phyloP scores from a whole-genome alignment of 345 rosid genomes.

The Pistacia integerrima region DNA sequence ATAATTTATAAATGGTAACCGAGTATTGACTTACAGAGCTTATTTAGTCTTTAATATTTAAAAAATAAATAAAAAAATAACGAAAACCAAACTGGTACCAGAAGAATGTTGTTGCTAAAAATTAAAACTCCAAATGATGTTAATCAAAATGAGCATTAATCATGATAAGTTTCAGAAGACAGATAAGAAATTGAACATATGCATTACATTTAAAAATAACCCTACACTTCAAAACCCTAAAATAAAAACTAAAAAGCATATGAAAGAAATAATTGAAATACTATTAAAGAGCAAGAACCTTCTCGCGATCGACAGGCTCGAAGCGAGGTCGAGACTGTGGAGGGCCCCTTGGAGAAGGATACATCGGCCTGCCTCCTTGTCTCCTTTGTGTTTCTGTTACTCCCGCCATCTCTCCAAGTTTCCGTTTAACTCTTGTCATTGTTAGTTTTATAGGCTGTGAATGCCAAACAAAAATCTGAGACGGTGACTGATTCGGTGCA shows the following conservation, averaged over 20 bases:
- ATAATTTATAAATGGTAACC: neutral
- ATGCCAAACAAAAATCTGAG: neutral
- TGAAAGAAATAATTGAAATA: neutral
- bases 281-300: conserved; percentile 40
- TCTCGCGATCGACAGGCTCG: conserved; percentile 84
- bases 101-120: neutral
- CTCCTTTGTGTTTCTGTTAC: conserved; percentile 55
- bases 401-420: conserved; percentile 52
- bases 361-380: conserved; percentile 58
- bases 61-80: neutral
- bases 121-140: neutral
- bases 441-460: neutral
- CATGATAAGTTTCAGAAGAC: neutral
- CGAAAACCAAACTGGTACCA: neutral
- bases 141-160: neutral
- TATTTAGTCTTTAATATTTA: neutral
- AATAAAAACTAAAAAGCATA: conserved; percentile 3
- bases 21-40: too few species aligned
- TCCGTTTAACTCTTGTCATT: neutral
- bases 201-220: too few species aligned
- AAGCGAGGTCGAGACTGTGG: conserved; percentile 58
- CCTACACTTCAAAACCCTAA: conserved; percentile 30
- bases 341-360: conserved; percentile 57
- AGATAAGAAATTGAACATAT: neutral
- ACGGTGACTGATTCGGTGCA: neutral